Base-by-base conservation (phyloP, 352 stramenopile species). In the Pythium brachiatum region DNA sequence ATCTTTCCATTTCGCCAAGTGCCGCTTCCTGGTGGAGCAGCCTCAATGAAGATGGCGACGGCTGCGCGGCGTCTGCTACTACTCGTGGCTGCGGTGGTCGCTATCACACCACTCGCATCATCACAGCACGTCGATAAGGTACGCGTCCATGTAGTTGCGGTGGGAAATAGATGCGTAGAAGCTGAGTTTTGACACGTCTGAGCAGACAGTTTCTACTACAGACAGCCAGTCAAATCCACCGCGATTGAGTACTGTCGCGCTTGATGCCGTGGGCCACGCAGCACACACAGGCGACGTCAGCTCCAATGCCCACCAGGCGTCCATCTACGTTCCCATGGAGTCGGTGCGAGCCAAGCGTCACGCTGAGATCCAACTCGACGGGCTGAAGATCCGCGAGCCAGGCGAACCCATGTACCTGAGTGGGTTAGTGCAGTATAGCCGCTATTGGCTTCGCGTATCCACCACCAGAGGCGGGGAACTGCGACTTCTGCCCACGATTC, bases 341-440 rank as follows among this genome's bases (percentile, higher is more conserved):
- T 48, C 41, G 1, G n/a, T 48, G 20, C 41, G 41, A 27, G 41
- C 16, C 41, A 48, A 25, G 41, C 41, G 41, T 5, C n/a, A 27
- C 41, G n/a, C 18, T 2, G 41, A 48, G n/a, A 48, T n/a, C 41
- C 41, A 48, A n/a, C 41, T 48, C 41, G 41, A 48, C 20, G 41
- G 41, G 7, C 41, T 48, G n/a, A 48, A 48, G 41, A 48, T 48
- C 41, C 41, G n/a, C 20, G 41, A 48, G 41, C 41, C 41, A 26
- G 41, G 41, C 18, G 41, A 48, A 18, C 41, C 41, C 18, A 48
- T 18, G 41, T 20, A 23, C 7, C 41, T 48, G 41, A 48, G 41
- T 20, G 41, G 41, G 16, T 20, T 48, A 7, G 41, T 15, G 8
- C n/a, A 27, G 5, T 48, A 1, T 6, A 12, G 26, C 8, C 41